Conservation (phyloP, 2,329 filamentous ascomycete species). For the Whalleya microplaca region DNA sequence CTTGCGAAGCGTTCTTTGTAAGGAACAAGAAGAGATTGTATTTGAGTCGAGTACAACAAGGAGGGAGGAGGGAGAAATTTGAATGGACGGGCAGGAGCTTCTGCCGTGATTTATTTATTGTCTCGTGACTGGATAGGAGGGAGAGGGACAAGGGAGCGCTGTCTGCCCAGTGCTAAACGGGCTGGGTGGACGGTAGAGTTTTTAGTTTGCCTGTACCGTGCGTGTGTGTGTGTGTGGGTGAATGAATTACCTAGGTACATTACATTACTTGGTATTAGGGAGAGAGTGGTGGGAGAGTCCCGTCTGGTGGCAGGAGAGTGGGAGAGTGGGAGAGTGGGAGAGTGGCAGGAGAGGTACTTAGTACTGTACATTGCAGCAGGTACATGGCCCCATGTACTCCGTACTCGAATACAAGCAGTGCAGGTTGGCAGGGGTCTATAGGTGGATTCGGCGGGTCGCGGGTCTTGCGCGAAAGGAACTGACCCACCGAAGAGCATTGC, state of each 20-base stretch:
- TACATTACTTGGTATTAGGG: too few relatives aligned
- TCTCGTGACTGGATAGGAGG: conserved; percentile 37
- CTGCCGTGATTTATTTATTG: conserved; percentile 41
- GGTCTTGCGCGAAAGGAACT: conserved; percentile 27
- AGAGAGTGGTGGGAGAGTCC: too few relatives aligned
- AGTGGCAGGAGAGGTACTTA: neutral
- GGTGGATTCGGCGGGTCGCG: conserved; percentile 26
- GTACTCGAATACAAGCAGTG: neutral
- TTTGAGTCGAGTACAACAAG: conserved; percentile 33
- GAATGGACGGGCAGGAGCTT: conserved; percentile 31
- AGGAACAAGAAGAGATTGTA: conserved; percentile 30
- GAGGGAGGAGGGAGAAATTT: conserved; percentile 32
- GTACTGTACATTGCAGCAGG: too few relatives aligned
- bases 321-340: too few relatives aligned
- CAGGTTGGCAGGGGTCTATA: conserved; percentile 12
- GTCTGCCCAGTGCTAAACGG: conserved; percentile 2
- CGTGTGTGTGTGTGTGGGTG: too few relatives aligned
- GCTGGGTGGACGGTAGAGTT: neutral
- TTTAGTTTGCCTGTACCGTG: neutral
- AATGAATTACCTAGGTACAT: too few relatives aligned
- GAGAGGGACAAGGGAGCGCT: conserved; percentile 27
- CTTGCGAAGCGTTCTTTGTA: conserved; percentile 15
- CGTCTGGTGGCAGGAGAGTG: conserved; percentile 4
- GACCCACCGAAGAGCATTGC: conserved; percentile 18
- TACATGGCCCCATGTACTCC: neutral